Conservation (phyloP, 1,284 basidiomycete species). For the Naganishia albida region DNA sequence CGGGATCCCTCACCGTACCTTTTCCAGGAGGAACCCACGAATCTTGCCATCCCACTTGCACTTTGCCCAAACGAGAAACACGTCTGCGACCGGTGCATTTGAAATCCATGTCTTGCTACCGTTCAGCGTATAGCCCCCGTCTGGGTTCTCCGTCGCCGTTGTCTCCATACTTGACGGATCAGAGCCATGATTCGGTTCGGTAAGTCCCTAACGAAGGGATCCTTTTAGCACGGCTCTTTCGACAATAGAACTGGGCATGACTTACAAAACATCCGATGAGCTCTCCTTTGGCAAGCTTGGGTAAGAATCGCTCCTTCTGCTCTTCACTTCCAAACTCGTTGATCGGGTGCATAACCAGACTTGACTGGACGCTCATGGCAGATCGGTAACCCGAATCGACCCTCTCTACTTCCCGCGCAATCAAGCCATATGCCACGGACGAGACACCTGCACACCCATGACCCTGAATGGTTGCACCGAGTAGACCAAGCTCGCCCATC, state of each 20-base stretch:
- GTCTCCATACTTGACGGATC: conserved; percentile 95
- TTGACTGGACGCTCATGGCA: conserved; percentile 87
- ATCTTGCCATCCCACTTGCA: conserved; percentile 92
- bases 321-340: conserved; percentile 84
- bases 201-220: conserved; percentile 69
- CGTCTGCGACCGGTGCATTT: conserved; percentile 81
- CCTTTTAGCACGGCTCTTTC: neutral
- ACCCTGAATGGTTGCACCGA: conserved; percentile 88
- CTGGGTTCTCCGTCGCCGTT: conserved; percentile 72
- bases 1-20: conserved; percentile 57
- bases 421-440: conserved; percentile 87
- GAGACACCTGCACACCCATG: conserved; percentile 95
- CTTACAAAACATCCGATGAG: conserved; percentile 88
- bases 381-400: conserved; percentile 96
- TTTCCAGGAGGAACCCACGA: conserved; percentile 89
- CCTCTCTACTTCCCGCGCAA: conserved; percentile 91
- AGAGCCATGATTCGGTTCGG: conserved; percentile 95
- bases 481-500: conserved; percentile 87
- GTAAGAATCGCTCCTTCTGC: conserved; percentile 90
- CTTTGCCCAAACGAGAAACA: conserved; percentile 89
- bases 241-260: conserved; percentile 32
- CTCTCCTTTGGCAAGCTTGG: conserved; percentile 80
- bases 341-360: conserved; percentile 96
- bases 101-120: conserved; percentile 98
- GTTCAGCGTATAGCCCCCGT: conserved; percentile 80